A percentile compares a stretch with the other conserved stretches of the same genome.
Evolutionary conservation across 495 filamentous ascomycete genomes (phyloP).

Genomic region (Pseudevernia furfuracea): DNA sequence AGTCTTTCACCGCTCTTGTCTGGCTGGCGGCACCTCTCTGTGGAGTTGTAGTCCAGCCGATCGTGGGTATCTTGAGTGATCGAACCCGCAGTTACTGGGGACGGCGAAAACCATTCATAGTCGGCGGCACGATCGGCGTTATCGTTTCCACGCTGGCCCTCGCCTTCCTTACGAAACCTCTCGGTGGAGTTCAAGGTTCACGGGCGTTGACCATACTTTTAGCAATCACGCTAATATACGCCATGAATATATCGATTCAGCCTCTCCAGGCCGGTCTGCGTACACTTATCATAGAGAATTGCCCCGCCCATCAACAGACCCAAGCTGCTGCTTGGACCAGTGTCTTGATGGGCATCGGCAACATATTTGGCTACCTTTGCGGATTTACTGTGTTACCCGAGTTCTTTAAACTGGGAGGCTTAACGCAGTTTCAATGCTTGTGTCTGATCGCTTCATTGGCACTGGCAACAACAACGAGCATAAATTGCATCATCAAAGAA

Average conservation of each 20-base stretch:
- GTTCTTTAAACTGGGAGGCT: conserved; percentile 55
- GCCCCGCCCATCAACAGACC: conserved; percentile 55
- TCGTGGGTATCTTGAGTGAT: conserved; percentile 85
- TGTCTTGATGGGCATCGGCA: conserved; percentile 80
- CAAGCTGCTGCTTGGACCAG: conserved; percentile 81
- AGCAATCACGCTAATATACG: conserved; percentile 80
- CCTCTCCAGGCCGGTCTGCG: conserved; percentile 48
- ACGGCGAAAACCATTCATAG: conserved; percentile 74
- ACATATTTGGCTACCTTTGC: conserved; percentile 75
- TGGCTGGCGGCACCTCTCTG: conserved; percentile 96
- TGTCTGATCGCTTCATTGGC: conserved; percentile 71
- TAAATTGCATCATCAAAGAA: conserved; percentile 78
- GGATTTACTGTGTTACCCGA: conserved; percentile 72
- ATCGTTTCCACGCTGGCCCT: conserved; percentile 62
- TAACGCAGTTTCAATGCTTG: conserved; percentile 91
- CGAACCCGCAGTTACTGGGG: conserved; percentile 70
- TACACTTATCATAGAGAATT: conserved; percentile 74
- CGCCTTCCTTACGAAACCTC: conserved; percentile 81
- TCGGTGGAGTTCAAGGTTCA: conserved; percentile 27
- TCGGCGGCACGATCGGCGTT: conserved; percentile 68
- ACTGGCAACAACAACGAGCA: conserved; percentile 55
- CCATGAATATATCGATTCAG: conserved; percentile 90
- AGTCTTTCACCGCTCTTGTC: conserved; percentile 83
- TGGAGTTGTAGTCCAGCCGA: conserved; percentile 83
- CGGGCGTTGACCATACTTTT: conserved; percentile 46